Percentiles rank a stretch among this genome's conserved stretches.
Evolutionary conservation across 768 basidiomycete genomes (phyloP).

Genomic region (Mycena latifolia): DNA sequence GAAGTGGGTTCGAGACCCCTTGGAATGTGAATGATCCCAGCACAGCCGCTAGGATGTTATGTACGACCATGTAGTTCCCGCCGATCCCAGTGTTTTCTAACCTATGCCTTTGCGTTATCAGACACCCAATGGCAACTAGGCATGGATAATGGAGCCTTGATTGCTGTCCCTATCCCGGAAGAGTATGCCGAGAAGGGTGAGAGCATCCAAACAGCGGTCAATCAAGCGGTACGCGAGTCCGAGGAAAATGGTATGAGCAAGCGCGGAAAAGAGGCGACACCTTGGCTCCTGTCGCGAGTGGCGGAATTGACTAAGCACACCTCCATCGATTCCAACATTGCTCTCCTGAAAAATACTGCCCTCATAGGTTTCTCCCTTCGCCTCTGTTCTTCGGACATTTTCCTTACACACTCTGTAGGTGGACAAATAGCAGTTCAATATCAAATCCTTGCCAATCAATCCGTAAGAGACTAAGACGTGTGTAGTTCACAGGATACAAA

Average conservation of each 20-base stretch:
- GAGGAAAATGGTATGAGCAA: conserved; percentile 83
- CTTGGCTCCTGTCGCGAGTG: conserved; percentile 91
- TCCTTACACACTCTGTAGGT: conserved; percentile 55
- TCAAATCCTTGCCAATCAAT: conserved; percentile 59
- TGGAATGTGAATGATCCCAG: conserved; percentile 77
- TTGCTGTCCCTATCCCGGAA: conserved; percentile 92
- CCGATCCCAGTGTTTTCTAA: conserved; percentile 3
- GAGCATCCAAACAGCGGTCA: conserved; percentile 80
- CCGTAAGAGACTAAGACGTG: conserved; percentile 44
- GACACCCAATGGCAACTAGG: conserved; percentile 79
- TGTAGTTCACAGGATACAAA: conserved; percentile 19
- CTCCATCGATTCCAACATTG: conserved; percentile 85
- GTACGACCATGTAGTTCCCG: conserved; percentile 55
- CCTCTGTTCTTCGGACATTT: conserved; percentile 1
- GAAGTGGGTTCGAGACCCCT: conserved; percentile 88
- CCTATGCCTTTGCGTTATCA: conserved; percentile 43
- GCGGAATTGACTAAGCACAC: conserved; percentile 82
- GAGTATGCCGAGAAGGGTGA: conserved; percentile 76
- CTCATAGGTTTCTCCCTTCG: conserved; percentile 69
- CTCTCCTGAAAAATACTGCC: conserved; percentile 91
- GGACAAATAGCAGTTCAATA: conserved; percentile 86
- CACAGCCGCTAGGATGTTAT: conserved; percentile 79
- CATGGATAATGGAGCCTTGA: conserved; percentile 80
- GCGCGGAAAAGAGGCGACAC: conserved; percentile 92
- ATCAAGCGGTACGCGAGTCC: conserved; percentile 88